Evolutionary conservation across 176 grass and related monocot species (phyloP), one percentile per base, ranked within the genome.

Genomic region (Juncus inflexus): DNA sequence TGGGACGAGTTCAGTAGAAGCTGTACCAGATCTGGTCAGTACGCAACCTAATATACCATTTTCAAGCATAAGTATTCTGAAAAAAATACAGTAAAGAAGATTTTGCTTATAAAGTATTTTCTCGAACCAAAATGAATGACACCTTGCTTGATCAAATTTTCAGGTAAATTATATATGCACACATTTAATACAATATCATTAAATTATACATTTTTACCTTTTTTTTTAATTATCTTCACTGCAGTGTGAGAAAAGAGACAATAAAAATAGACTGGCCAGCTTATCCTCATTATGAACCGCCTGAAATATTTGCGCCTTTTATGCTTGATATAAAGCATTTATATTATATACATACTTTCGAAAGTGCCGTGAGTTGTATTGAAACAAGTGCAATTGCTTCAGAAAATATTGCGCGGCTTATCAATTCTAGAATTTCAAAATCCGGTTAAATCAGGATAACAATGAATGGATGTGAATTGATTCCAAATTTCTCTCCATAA

Each of bases 291-390:
- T 96, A 90, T 39, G 52, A 91, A 70, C 81, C 87, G 13, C 91
- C 91, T 0, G 91, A 96, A 58, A 69, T 62, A 19, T 91, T 96
- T 66, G 84, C 84, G 9, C 87, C 87, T 6, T 85, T 96, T 58
- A 11, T 96, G 62, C 53, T 96, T 78, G 92, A 96, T 35, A 77
- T 68, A 19, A 83, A 77, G 15, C 87, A 96, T 55, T 78, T 96
- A 63, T 91, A 96, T 78, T 96, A 96, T 79, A 86, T 96, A 73
- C 91, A 96, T 58, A 87, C 66, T 16, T 91, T 96, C 6, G 91
- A 96, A 78, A 96, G 79, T 52, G 91, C 84, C 0, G 87, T 84
- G 3, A 90, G 91, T 38, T 74, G 87, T 41, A 91, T 96, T 6
- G 91, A 96, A 69, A 88, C 79, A 0, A 86, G 87, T 1, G 84